These are phyloP conservation scores for Gossypium turneri DNA, from an alignment of 345 rosid species.

Conservation along the genomic window DNA sequence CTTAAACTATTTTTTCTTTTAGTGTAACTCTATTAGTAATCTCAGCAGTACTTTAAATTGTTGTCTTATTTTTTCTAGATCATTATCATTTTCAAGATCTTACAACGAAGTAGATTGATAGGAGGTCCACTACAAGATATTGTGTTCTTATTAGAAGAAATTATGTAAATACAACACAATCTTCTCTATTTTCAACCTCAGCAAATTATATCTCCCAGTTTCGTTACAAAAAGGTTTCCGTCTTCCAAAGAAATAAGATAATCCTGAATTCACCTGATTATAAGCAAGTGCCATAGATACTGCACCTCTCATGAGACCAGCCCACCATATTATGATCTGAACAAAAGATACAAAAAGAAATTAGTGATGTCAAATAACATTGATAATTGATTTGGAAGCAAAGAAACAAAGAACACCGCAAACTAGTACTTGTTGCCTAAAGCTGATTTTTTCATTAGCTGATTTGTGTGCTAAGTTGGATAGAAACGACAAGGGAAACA, in stretches of 20 bases:
- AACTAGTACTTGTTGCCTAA: slow-evolving; percentile 68
- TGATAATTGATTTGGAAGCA: neutral
- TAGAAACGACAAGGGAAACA: slow-evolving; percentile 83
- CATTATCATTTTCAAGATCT: no score
- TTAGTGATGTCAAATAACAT: neutral
- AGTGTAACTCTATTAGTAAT: no score
- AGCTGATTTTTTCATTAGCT: slow-evolving; percentile 52
- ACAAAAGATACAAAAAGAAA: slow-evolving; percentile 9
- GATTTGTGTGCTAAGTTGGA: slow-evolving; percentile 75
- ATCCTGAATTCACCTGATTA: slow-evolving; percentile 57
- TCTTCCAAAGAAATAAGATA: neutral
- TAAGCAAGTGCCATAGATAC: slow-evolving; percentile 99
- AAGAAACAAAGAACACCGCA: neutral
- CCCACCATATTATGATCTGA: slow-evolving; percentile 95
- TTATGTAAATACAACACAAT: no score
- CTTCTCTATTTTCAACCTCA: no score
- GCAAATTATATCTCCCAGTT: no score
- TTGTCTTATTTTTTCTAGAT: no score
- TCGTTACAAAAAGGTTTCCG: neutral
- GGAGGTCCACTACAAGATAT: no score
- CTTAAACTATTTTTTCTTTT: no score
- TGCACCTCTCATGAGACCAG: slow-evolving; percentile 99
- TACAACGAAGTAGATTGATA: no score
- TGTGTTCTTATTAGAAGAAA: no score
- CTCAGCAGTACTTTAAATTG: no score